Evolutionary conservation across 2,329 filamentous ascomycete genomes (phyloP).

Genomic region (Pseudogymnoascus sp.): DNA sequence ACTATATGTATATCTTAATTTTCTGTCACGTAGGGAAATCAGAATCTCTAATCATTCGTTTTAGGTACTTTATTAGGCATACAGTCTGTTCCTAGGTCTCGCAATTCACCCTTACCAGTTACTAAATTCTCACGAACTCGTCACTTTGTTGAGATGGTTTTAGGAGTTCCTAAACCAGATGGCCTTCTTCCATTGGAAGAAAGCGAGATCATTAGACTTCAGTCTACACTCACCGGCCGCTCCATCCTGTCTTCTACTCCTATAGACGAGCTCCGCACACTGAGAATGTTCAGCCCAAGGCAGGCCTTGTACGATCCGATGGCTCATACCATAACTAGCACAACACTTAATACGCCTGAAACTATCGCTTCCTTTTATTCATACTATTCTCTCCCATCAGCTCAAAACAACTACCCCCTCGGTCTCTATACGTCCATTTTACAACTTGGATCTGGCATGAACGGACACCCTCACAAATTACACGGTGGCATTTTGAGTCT

Average conservation of each 20-base stretch:
- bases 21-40: no score
- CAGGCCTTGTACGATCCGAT: neutral
- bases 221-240: neutral
- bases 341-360: neutral
- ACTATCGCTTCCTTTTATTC: neutral
- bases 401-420: constrained; percentile 10
- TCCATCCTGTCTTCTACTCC: neutral
- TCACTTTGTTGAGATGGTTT: neutral
- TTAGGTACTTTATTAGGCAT: no score
- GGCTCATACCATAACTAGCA: neutral
- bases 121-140: no score
- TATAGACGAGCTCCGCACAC: neutral
- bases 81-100: no score
- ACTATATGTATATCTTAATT: no score
- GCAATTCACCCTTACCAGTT: no score
- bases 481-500: neutral
- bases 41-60: no score
- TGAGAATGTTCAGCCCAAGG: neutral
- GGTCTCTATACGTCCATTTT: neutral
- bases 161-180: neutral
- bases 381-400: neutral
- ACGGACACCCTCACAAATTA: neutral
- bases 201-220: neutral
- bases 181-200: neutral
- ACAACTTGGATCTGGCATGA: neutral